Conservation (phyloP, 2,329 filamentous ascomycete genomes). For the Alternaria sp. region DNA sequence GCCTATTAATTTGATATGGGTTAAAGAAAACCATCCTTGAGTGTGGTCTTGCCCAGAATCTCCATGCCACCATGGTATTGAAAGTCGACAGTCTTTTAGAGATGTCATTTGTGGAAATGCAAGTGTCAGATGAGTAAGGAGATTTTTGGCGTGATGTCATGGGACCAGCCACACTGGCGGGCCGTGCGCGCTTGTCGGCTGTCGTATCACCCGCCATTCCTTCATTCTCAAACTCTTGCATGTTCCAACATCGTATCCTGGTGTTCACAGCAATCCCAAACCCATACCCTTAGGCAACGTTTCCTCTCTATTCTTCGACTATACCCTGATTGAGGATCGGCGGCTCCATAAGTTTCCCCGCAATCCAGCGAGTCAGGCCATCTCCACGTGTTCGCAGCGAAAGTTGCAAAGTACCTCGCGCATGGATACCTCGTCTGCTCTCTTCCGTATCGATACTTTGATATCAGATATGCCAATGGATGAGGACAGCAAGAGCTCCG, state of each 20-base stretch:
- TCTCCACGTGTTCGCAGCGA: constrained; percentile 27
- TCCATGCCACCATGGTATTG: not conserved
- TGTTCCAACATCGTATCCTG: not conserved
- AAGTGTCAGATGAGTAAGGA: not conserved
- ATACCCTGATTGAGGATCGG: constrained; percentile 4
- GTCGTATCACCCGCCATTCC: constrained; percentile 3
- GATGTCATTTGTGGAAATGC: constrained; percentile 8
- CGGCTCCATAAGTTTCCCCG: constrained; percentile 17
- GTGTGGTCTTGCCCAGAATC: not conserved
- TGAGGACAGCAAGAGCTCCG: constrained; percentile 4
- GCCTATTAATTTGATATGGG: not conserved
- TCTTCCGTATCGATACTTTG: constrained; percentile 2
- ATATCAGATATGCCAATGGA: constrained; percentile 10
- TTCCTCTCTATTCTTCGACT: constrained; percentile 1
- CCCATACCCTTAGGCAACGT: not conserved
- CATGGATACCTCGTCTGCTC: not conserved
- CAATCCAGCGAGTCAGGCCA: constrained; percentile 20
- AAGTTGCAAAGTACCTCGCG: constrained; percentile 11
- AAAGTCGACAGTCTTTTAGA: not conserved
- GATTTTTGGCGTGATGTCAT: constrained; percentile 16
- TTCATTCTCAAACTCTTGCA: not conserved
- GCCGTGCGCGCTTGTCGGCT: constrained; percentile 7
- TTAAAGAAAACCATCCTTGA: not conserved
- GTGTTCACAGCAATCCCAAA: not conserved
- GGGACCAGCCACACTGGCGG: constrained; percentile 13